Base-by-base conservation (phyloP, 2,329 filamentous ascomycete genomes). In the Exophiala sp. region DNA sequence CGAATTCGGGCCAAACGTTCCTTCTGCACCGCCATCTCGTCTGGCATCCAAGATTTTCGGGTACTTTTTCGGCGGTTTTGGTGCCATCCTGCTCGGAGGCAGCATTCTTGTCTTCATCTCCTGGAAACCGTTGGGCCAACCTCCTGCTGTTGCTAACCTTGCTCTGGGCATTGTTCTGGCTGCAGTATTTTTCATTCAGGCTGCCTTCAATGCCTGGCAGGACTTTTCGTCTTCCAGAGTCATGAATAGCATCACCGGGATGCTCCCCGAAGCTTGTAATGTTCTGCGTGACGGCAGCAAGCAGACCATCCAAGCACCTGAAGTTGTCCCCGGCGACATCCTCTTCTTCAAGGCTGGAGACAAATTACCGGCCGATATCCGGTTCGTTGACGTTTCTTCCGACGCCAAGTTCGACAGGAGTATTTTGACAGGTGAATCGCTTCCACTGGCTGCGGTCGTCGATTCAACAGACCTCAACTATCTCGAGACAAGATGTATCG, bases 51-150 rank as follows among this genome's bases (percentile, higher is more conserved):
- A 81, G 56, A 77, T 84, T 4, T 70, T 85, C 33, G 81, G 81
- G 14, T 91, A 91, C 69, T 84, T 91, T 63, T 90, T 90, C 72
- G 85, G 85, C 60, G 88, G 88, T 1, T 92, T 91, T 61, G 87
- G 88, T 2, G 77, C 82, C 1, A 82, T 92, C 47, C 76, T 91
- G 3, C 77, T 91, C 5, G 65, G 84, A 2, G 87, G 86, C 14
- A 76, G 80, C 16, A 79, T 91, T 34, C 77, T 91, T 2, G 87
- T 91, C 46, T 89, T 91, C 64, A 72, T 91, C 54, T 83, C 87
- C 2, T 91, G 87, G 87, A 85, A 82, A 59, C 88, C 88, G 0
- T 79, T 91, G 0, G 87, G 87, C 3, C 65, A 87, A 8, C 87
- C 87, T n/a, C 87, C 88, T 2, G 79, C 84, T 0, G 63, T 79